A percentile compares a stretch with the other conserved stretches of the same genome.
These are phyloP conservation scores for Populus hybrid DNA, from an alignment of 441 rosid genomes.

Conservation along the genomic window DNA sequence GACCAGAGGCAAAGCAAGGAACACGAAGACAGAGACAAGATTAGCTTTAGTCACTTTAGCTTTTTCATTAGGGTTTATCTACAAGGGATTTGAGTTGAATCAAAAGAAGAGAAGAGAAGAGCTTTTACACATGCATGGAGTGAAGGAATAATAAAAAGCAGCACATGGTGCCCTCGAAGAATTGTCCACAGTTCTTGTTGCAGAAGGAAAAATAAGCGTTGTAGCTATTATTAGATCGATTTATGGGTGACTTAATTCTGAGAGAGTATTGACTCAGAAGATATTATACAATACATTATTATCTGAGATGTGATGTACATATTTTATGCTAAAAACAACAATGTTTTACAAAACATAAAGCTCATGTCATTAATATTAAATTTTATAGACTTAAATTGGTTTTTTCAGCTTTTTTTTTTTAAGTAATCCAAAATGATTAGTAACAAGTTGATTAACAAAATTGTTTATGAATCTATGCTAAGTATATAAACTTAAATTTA, in stretches of 20 bases:
- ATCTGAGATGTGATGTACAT: background rate
- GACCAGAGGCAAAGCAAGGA: slow-evolving; percentile 50
- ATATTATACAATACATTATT: too few relatives aligned
- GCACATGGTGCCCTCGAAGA: slow-evolving; percentile 35
- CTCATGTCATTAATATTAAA: too few relatives aligned
- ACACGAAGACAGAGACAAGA: slow-evolving; percentile 35
- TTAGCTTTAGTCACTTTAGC: slow-evolving; percentile 16
- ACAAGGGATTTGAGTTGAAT: slow-evolving; percentile 19
- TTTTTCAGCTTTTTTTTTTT: too few relatives aligned
- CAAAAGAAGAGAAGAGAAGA: slow-evolving; percentile 36
- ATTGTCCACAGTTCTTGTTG: background rate
- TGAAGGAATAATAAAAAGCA: slow-evolving; percentile 25
- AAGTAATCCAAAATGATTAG: too few relatives aligned
- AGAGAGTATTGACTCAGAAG: background rate
- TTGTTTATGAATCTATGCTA: too few relatives aligned
- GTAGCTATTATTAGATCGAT: background rate
- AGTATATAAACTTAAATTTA: too few relatives aligned
- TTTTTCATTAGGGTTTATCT: slow-evolving; percentile 27
- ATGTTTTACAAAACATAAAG: too few relatives aligned
- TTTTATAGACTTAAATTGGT: too few relatives aligned
- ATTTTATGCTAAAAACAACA: too few relatives aligned
- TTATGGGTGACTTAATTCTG: background rate
- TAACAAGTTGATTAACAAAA: too few relatives aligned
- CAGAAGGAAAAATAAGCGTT: background rate
- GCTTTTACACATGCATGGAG: slow-evolving; percentile 22